These are phyloP conservation scores for Pseudocercospora fuligena DNA, from an alignment of 2,329 filamentous ascomycete species.

Conservation along the genomic window DNA sequence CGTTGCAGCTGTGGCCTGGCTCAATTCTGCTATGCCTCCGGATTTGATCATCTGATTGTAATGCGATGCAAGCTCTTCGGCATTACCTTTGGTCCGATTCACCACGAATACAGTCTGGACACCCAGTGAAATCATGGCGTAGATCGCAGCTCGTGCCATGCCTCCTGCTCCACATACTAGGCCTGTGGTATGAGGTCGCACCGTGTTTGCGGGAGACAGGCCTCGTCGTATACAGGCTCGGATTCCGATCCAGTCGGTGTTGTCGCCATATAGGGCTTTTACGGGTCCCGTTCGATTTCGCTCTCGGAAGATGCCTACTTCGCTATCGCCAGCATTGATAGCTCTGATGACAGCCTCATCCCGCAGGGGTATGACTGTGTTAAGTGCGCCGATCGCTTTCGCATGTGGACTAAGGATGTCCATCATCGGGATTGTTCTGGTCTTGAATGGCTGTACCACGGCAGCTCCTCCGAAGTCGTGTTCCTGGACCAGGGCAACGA, in stretches of 20 bases:
- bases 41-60: constrained; percentile 63
- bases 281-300: constrained; percentile 69
- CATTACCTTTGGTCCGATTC: constrained; percentile 72
- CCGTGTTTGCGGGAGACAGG: constrained; percentile 70
- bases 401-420: constrained; percentile 73
- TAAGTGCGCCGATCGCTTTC: constrained; percentile 74
- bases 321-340: constrained; percentile 45
- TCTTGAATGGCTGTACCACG: constrained; percentile 74
- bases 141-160: constrained; percentile 78
- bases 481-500: constrained; percentile 63
- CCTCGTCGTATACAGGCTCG: constrained; percentile 73
- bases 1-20: constrained; percentile 24
- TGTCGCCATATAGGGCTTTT: constrained; percentile 74
- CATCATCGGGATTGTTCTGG: constrained; percentile 68
- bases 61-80: constrained; percentile 69
- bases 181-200: constrained; percentile 57
- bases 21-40: constrained; percentile 31
- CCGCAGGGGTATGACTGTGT: constrained; percentile 75
- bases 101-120: constrained; percentile 76
- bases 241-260: constrained; percentile 83
- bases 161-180: constrained; percentile 67
- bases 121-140: constrained; percentile 77
- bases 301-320: constrained; percentile 58
- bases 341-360: constrained; percentile 50
- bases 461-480: constrained; percentile 73